phyloP scores from a whole-genome alignment of 1,284 basidiomycete species.

The Malassezia japonica region DNA sequence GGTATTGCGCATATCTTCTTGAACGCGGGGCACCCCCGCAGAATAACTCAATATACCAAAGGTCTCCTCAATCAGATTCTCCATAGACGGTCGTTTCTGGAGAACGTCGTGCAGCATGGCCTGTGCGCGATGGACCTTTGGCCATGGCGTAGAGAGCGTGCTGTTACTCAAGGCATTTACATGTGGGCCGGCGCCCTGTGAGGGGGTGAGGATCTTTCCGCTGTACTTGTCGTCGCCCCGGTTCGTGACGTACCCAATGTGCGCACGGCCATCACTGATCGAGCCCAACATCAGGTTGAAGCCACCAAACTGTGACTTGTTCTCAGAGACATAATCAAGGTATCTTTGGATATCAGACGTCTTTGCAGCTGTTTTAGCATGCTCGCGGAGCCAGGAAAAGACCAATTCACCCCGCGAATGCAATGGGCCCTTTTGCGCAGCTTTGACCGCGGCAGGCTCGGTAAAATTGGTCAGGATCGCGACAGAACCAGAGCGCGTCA shows the following conservation, averaged over 20 bases:
- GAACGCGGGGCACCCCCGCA: background rate
- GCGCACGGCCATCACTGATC: background rate
- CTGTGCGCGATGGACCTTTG: constrained; percentile 3
- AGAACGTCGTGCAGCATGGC: background rate
- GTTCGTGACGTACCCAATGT: constrained; percentile 11
- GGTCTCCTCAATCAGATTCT: background rate
- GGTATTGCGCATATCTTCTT: constrained; percentile 6
- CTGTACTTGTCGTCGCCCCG: constrained; percentile 1
- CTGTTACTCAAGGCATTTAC: constrained; percentile 13
- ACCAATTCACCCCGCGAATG: constrained; percentile 13
- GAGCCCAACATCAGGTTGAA: constrained; percentile 11
- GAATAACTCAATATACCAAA: constrained; percentile 2
- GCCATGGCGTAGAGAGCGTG: constrained; percentile 9
- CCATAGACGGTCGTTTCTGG: background rate
- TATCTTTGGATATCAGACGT: background rate
- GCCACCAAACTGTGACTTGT: background rate
- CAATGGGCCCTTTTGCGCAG: background rate
- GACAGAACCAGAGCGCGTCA: constrained; percentile 5
- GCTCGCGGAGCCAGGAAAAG: background rate
- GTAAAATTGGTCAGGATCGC: constrained; percentile 9
- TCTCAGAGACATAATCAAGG: background rate
- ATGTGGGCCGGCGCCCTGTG: too few species aligned
- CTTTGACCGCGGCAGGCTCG: background rate
- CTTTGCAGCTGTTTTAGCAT: background rate
- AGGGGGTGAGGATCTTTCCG: background rate